These are phyloP conservation scores for Capronia americana DNA, from an alignment of 2,329 filamentous ascomycete species.

Conservation along the genomic window DNA sequence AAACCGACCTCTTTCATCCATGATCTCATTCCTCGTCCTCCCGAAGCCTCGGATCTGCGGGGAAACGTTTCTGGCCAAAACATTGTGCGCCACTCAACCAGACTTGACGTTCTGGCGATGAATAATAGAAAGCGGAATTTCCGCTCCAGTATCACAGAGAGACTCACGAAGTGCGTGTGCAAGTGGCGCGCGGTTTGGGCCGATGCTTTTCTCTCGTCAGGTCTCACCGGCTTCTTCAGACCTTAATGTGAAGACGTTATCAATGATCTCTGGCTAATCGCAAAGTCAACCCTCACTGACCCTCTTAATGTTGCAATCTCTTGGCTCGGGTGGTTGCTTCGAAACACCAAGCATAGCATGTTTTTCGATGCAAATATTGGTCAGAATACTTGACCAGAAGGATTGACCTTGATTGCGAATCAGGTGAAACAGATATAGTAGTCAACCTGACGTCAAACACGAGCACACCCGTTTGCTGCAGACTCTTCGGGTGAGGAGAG, in stretches of 20 bases:
- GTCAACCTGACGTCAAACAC: neutral
- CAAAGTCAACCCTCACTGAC: neutral
- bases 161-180: neutral
- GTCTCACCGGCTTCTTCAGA: neutral
- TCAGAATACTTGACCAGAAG: neutral
- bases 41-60: neutral
- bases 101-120: neutral
- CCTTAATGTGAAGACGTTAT: neutral
- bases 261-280: neutral
- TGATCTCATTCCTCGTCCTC: slow-evolving; percentile 1
- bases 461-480: neutral
- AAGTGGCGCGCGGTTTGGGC: neutral
- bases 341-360: neutral
- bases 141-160: neutral
- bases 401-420: neutral
- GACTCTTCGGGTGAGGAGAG: neutral
- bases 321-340: neutral
- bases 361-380: neutral
- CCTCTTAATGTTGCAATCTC: neutral
- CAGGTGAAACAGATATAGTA: neutral
- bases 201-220: neutral
- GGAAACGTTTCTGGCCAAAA: neutral
- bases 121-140: neutral
- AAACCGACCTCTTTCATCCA: neutral
- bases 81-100: neutral